These are phyloP conservation scores for Nematocida sp. DNA, from an alignment of 371 early-diverging fungal species.

Conservation along the genomic window DNA sequence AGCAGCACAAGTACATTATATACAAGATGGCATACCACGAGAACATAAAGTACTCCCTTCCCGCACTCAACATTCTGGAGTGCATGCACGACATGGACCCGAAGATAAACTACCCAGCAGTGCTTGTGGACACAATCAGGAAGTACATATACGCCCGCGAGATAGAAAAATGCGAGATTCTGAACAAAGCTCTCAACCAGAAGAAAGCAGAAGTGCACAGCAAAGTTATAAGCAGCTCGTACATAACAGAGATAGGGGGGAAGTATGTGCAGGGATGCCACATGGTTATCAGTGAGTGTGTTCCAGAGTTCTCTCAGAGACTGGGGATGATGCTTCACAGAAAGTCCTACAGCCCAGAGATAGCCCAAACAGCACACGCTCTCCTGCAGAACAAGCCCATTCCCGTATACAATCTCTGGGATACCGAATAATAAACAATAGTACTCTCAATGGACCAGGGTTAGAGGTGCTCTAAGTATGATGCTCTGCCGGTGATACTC, in stretches of 20 bases:
- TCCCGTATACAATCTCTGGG: slow-evolving; percentile 37
- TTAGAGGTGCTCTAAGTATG: too few relatives aligned
- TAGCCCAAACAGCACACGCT: neutral
- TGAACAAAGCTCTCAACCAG: slow-evolving; percentile 41
- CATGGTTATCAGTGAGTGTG: slow-evolving; percentile 21
- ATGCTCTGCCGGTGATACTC: too few relatives aligned
- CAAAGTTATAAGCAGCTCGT: slow-evolving; percentile 28
- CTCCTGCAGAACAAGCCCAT: slow-evolving; percentile 5
- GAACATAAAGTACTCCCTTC: slow-evolving; percentile 42
- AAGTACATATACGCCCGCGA: slow-evolving; percentile 42
- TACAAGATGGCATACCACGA: slow-evolving; percentile 38
- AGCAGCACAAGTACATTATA: slow-evolving; percentile 33
- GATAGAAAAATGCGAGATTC: slow-evolving; percentile 26
- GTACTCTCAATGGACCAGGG: too few relatives aligned
- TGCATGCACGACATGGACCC: neutral
- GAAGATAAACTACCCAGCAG: slow-evolving; percentile 35
- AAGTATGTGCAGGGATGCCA: slow-evolving; percentile 30
- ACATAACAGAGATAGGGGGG: slow-evolving; percentile 12
- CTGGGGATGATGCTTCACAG: slow-evolving; percentile 9
- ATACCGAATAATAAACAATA: too few relatives aligned
- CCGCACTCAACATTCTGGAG: slow-evolving; percentile 37
- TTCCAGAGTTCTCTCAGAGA: neutral
- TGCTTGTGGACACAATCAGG: slow-evolving; percentile 29
- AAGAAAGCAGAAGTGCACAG: neutral
- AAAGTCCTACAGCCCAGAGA: slow-evolving; percentile 4